Evolutionary conservation across 805 yeast genomes (phyloP).

Genomic region (Torulaspora indica): DNA sequence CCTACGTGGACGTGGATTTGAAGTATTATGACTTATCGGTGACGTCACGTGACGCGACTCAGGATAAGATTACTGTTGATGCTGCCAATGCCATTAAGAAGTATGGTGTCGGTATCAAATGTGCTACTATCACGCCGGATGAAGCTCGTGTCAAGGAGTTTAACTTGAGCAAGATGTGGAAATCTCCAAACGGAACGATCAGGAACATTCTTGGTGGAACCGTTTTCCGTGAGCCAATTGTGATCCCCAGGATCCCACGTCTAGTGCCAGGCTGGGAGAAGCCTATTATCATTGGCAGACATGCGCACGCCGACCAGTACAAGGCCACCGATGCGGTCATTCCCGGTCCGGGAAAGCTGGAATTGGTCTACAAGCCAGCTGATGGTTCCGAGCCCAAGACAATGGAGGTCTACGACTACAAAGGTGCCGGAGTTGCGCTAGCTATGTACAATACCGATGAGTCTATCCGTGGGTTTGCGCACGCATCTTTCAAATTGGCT

Average conservation of each 20-base stretch:
- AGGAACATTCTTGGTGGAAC: slow-evolving; percentile 79
- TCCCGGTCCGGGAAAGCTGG: slow-evolving; percentile 57
- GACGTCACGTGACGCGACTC: slow-evolving; percentile 61
- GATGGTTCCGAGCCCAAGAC: slow-evolving; percentile 46
- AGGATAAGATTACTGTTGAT: slow-evolving; percentile 70
- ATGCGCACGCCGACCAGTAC: slow-evolving; percentile 81
- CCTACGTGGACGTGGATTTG: slow-evolving; percentile 67
- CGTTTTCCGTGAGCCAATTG: slow-evolving; percentile 79
- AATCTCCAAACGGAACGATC: slow-evolving; percentile 80
- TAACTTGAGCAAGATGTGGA: slow-evolving; percentile 73
- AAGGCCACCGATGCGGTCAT: slow-evolving; percentile 71
- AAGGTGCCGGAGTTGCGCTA: slow-evolving; percentile 61
- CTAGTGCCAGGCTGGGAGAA: slow-evolving; percentile 75
- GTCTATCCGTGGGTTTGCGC: slow-evolving; percentile 72
- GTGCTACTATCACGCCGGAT: slow-evolving; percentile 84
- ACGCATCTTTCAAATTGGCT: slow-evolving; percentile 73
- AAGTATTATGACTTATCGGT: slow-evolving; percentile 73
- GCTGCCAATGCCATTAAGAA: slow-evolving; percentile 71
- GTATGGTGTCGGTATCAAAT: slow-evolving; percentile 76
- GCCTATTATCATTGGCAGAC: slow-evolving; percentile 82
- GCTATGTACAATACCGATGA: slow-evolving; percentile 84
- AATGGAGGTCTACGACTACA: slow-evolving; percentile 53
- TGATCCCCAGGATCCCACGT: slow-evolving; percentile 71
- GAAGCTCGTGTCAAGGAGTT: slow-evolving; percentile 76
- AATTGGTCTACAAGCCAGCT: slow-evolving; percentile 61